Conservation (phyloP, 1,284 basidiomycete genomes). For the Puccinia polysora region DNA sequence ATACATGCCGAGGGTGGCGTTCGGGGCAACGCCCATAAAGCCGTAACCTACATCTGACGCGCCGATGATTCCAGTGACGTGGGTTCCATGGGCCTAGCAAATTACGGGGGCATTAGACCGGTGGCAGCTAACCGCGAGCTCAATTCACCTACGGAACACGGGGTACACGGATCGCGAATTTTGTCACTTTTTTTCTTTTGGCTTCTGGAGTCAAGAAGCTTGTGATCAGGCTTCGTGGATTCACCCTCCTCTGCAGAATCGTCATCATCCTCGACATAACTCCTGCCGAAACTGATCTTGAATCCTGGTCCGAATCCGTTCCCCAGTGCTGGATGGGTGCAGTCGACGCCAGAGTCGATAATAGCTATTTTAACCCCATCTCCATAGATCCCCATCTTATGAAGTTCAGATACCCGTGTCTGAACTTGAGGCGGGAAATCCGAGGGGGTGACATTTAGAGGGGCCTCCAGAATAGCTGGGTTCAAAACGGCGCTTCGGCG, state of each 20-base stretch:
- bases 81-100: conserved; percentile 35
- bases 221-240: too few species aligned
- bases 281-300: conserved; percentile 62
- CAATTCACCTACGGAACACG: conserved; percentile 23
- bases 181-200: background rate
- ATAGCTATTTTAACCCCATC: conserved; percentile 34
- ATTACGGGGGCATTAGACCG: background rate
- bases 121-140: background rate
- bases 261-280: conserved; percentile 54
- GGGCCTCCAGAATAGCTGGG: background rate
- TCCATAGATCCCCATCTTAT: conserved; percentile 23
- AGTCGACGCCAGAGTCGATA: conserved; percentile 58
- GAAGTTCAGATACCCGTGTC: conserved; percentile 58
- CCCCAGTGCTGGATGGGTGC: conserved; percentile 63
- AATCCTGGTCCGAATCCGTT: conserved; percentile 62
- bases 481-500: background rate
- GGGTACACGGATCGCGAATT: conserved; percentile 23
- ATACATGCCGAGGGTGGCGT: conserved; percentile 33
- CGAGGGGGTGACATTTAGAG: background rate
- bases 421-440: conserved; percentile 56
- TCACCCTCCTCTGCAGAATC: too few species aligned
- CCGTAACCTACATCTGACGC: conserved; percentile 27
- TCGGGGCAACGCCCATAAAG: conserved; percentile 32
- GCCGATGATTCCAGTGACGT: conserved; percentile 32
- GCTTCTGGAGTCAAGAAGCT: too few species aligned